Evolutionary conservation across 805 yeast species (phyloP).

Genomic region (Barnettozyma sucrosica): DNA sequence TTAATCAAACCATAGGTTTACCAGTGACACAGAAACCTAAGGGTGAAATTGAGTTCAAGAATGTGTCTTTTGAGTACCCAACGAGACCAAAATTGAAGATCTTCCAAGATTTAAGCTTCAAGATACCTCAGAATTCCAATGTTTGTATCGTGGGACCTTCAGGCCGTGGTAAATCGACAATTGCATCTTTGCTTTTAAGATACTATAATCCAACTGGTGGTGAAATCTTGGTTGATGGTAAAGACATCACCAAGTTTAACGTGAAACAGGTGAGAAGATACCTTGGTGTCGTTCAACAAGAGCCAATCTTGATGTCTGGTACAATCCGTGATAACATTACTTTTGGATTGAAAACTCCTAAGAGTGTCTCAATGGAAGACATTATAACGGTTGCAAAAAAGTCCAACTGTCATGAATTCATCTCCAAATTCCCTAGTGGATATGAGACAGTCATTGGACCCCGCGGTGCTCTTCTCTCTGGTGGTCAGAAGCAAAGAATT

Average conservation of each 20-base stretch:
- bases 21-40: slow-evolving; percentile 35
- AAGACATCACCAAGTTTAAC: slow-evolving; percentile 44
- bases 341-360: slow-evolving; percentile 46
- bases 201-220: slow-evolving; percentile 48
- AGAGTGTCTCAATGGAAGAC: slow-evolving; percentile 43
- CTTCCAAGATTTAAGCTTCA: slow-evolving; percentile 43
- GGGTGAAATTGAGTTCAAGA: slow-evolving; percentile 49
- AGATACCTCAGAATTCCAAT: slow-evolving; percentile 48
- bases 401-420: slow-evolving; percentile 56
- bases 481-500: slow-evolving; percentile 88
- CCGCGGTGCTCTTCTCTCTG: slow-evolving; percentile 64
- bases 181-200: slow-evolving; percentile 52
- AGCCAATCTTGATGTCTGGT: slow-evolving; percentile 73
- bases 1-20: slow-evolving; percentile 59
- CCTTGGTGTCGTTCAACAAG: slow-evolving; percentile 74
- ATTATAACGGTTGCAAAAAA: slow-evolving; percentile 41
- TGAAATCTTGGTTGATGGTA: slow-evolving; percentile 42
- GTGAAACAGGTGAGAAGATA: slow-evolving; percentile 48
- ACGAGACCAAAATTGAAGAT: slow-evolving; percentile 68
- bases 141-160: slow-evolving; percentile 81
- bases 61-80: slow-evolving; percentile 78
- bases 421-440: slow-evolving; percentile 55
- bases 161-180: slow-evolving; percentile 88
- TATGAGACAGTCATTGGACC: slow-evolving; percentile 66
- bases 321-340: slow-evolving; percentile 70